A percentile compares a stretch with the other conserved stretches of the same genome.
Evolutionary conservation across 2,329 filamentous ascomycete genomes (phyloP).

Genomic region (Tolypocladium inflatum): DNA sequence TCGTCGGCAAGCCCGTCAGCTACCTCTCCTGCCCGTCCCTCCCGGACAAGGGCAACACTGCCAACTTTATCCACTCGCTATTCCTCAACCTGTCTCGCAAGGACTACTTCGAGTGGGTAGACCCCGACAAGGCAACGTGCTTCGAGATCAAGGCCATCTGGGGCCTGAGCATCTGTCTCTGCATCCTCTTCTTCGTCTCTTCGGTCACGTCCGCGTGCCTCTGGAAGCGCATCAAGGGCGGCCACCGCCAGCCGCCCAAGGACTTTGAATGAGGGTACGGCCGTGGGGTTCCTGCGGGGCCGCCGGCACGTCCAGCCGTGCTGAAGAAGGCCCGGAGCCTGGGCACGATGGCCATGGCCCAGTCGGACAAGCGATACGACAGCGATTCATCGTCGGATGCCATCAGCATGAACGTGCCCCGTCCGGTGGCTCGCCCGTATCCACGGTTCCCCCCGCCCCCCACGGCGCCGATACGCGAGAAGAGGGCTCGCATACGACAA

Average conservation of each 20-base stretch:
- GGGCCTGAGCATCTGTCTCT: conserved; percentile 74
- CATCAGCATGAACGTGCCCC: conserved; percentile 14
- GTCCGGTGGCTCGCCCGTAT: conserved; percentile 6
- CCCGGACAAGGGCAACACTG: conserved; percentile 28
- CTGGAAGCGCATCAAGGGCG: conserved; percentile 48
- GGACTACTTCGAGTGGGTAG: conserved; percentile 34
- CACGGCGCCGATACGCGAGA: conserved; percentile 21
- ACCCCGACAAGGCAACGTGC: conserved; percentile 54
- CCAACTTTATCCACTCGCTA: conserved; percentile 34
- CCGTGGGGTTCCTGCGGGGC: conserved; percentile 26
- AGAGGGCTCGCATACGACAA: conserved; percentile 11
- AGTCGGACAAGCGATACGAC: conserved; percentile 19
- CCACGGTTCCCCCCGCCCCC: conserved; percentile 24
- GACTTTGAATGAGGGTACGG: conserved; percentile 41
- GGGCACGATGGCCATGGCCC: conserved; percentile 26
- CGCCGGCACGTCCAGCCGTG: conserved; percentile 6
- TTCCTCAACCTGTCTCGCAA: conserved; percentile 27
- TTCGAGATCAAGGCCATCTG: conserved; percentile 80
- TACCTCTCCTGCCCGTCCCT: conserved; percentile 61
- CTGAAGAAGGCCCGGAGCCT: conserved; percentile 21
- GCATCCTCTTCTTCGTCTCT: conserved; percentile 59
- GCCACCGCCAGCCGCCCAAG: conserved; percentile 26
- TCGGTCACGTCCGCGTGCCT: conserved; percentile 48
- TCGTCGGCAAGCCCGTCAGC: conserved; percentile 72
- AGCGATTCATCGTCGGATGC: conserved; percentile 18